Evolutionary conservation across 345 rosid species (phyloP).

Genomic region (Raphanus sativus): DNA sequence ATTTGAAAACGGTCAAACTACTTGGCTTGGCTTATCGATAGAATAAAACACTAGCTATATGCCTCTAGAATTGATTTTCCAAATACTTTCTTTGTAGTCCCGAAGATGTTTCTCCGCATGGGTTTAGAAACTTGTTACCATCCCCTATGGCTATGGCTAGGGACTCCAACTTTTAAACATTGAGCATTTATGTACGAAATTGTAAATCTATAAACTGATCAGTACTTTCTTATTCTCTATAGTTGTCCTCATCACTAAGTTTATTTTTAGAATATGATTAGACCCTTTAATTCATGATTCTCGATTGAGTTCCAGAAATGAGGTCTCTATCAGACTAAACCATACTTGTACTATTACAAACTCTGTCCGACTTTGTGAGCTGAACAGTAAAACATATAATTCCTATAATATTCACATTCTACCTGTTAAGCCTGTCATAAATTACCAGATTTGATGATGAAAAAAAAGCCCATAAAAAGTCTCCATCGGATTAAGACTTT

Average conservation of each 20-base stretch:
- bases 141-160: background rate
- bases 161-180: background rate
- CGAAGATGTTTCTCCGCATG: slow-evolving; percentile 12
- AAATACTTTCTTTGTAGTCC: slow-evolving; percentile 22
- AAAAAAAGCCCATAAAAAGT: background rate
- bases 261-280: background rate
- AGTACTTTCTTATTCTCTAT: background rate
- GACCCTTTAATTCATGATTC: background rate
- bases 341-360: too few relatives aligned
- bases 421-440: too few relatives aligned
- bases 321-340: too few relatives aligned
- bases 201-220: background rate
- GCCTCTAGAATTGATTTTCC: slow-evolving; percentile 31
- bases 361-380: too few relatives aligned
- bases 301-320: background rate
- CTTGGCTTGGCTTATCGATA: slow-evolving; percentile 28
- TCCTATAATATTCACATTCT: too few relatives aligned
- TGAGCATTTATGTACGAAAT: background rate
- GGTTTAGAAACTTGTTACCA: background rate
- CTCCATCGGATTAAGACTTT: background rate
- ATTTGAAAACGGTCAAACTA: slow-evolving; percentile 26
- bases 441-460: background rate
- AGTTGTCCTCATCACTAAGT: background rate
- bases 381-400: too few relatives aligned
- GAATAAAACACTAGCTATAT: slow-evolving; percentile 22